Evolutionary conservation across 306 rosid species (phyloP).

Genomic region (Quercus agrifolia): DNA sequence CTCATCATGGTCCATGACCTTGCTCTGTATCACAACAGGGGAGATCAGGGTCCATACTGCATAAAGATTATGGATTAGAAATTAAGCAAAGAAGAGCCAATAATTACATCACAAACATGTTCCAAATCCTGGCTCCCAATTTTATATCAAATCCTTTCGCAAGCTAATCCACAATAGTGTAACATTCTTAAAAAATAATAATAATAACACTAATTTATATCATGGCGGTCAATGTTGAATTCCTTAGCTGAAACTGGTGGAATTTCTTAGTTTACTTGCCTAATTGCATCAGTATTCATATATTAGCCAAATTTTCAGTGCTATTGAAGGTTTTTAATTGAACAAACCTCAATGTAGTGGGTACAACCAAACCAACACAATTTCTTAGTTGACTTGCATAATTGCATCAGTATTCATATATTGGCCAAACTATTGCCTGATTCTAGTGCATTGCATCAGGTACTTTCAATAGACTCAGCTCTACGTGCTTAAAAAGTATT

Average conservation of each 20-base stretch:
- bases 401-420: not conserved
- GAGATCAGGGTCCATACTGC: slow-evolving; percentile 88
- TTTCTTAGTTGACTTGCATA: not conserved
- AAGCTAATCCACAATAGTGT: not conserved
- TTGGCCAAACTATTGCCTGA: not conserved
- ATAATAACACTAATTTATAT: not conserved
- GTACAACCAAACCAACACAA: too few relatives aligned
- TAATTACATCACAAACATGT: not conserved
- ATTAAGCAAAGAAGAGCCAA: not conserved
- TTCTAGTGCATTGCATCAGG: not conserved
- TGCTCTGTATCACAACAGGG: slow-evolving; percentile 51
- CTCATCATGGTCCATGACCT: slow-evolving; percentile 40
- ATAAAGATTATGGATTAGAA: slow-evolving; percentile 6
- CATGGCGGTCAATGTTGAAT: not conserved
- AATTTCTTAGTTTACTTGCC: not conserved
- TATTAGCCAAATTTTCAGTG: not conserved
- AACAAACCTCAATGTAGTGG: too few relatives aligned
- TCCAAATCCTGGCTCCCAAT: not conserved
- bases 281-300: not conserved
- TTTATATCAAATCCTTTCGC: not conserved
- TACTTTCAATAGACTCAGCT: not conserved
- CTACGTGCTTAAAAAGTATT: not conserved
- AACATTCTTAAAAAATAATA: too few relatives aligned
- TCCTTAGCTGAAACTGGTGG: not conserved
- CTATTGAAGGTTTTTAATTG: too few relatives aligned